Percentiles rank a stretch among this genome's conserved stretches.
These are phyloP conservation scores for Vicia sativa DNA, from an alignment of 306 rosid species.

Conservation along the genomic window DNA sequence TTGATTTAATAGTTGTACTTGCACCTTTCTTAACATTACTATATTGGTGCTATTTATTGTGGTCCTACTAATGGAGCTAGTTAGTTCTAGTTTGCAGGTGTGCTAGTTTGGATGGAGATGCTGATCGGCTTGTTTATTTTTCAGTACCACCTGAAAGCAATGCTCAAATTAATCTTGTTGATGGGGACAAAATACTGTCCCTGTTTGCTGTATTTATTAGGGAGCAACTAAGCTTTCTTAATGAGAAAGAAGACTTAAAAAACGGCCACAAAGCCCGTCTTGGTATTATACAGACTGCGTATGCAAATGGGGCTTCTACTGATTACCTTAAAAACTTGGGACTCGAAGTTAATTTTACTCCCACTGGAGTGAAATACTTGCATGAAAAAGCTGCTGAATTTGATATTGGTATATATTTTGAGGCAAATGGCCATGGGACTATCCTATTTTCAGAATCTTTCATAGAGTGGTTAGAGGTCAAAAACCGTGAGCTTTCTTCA, in stretches of 20 bases:
- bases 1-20: constrained; percentile 23
- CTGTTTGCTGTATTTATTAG: constrained; percentile 74
- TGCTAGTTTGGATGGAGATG: constrained; percentile 98
- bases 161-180: constrained; percentile 66
- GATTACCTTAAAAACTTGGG: constrained; percentile 72
- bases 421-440: constrained; percentile 99
- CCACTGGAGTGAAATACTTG: constrained; percentile 89
- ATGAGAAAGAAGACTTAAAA: constrained; percentile 42
- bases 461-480: constrained; percentile 57
- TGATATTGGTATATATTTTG: constrained; percentile 93
- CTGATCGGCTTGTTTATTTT: constrained; percentile 91
- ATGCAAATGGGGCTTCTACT: constrained; percentile 95
- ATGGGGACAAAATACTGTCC: constrained; percentile 92
- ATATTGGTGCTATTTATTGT: constrained; percentile 25
- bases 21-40: neutral
- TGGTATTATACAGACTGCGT: constrained; percentile 92
- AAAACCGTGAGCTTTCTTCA: constrained; percentile 49
- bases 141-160: constrained; percentile 56
- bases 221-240: constrained; percentile 75
- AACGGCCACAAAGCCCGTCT: constrained; percentile 51
- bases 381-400: constrained; percentile 82
- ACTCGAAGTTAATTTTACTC: constrained; percentile 77
- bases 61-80: constrained; percentile 36
- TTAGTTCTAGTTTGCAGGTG: constrained; percentile 82
- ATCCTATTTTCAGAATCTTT: constrained; percentile 75